Evolutionary conservation across 2,329 filamentous ascomycete species (phyloP), one percentile per base, ranked within the genome.

Genomic region (Monosporascus sp.): DNA sequence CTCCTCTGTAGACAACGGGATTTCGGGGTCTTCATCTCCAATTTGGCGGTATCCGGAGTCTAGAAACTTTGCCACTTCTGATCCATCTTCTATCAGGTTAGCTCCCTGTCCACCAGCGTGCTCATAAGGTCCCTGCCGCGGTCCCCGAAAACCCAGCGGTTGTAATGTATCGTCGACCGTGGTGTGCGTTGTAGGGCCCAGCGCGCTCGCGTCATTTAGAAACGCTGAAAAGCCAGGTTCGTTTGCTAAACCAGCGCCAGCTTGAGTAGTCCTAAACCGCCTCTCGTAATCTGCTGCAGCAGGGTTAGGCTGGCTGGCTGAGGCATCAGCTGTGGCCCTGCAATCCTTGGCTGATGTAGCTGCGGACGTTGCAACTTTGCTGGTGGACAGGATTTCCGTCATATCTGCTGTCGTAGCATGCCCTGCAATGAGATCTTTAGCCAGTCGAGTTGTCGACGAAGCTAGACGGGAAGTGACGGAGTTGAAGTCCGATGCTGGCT

Each of bases 211-310:
- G 46, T 56, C 58, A 52, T 71, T 66, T 37, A 75, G 56, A 51
- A 75, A 76, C 1, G 59, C 60, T 2, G 71, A 64, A 52, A 75
- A 76, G 1, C 63, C 64, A 3, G 64, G 62, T 54, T 75, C 72
- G 43, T 70, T 65, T 16, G 49, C 57, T 6, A 60, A 62, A 14
- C 62, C 56, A 44, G 71, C 60, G 26, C 66, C 62, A 1, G 59
- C 51, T 16, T 66, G 62, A 11, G 61, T 51, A 26, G 64, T 60
- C 49, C 60, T 68, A 52, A 75, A 64, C 34, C 57, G 58, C 27
- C 53, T 55, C 24, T 57, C 49, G 7, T 17, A 24, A 46, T 7
- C 43, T 46, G 43, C 43, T 17, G 17, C 11, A 46, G 14, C 24
- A 51, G 38, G 52, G 27, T 19, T 47, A 31, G 38, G 52, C 53